phyloP scores from a whole-genome alignment of 2,329 filamentous ascomycete genomes.

The Capronia epimyces region DNA sequence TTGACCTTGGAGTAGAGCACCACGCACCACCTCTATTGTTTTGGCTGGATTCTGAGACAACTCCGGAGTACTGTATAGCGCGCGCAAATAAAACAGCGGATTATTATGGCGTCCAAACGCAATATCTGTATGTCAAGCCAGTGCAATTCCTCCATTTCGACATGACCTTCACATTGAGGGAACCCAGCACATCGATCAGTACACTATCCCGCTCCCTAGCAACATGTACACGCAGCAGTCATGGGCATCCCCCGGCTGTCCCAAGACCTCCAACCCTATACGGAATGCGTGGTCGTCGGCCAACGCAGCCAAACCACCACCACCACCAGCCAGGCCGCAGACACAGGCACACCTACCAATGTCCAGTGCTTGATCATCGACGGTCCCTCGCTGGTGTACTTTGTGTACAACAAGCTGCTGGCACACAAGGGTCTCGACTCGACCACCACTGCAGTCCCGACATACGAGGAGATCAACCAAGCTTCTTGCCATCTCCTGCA shows the following conservation, averaged over 20 bases:
- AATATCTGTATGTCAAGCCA: too few species aligned
- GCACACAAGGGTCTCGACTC: conserved; percentile 24
- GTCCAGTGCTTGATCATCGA: conserved; percentile 55
- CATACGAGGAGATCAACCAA: conserved; percentile 59
- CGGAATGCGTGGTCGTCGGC: conserved; percentile 40
- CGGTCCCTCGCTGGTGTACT: conserved; percentile 71
- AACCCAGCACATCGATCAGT: too few species aligned
- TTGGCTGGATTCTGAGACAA: too few species aligned
- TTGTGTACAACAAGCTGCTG: conserved; percentile 59
- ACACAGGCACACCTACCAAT: too few species aligned
- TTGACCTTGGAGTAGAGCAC: too few species aligned
- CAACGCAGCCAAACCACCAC: conserved; percentile 3
- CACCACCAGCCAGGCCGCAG: neutral
- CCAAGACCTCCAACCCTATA: conserved; percentile 50
- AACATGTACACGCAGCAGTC: neutral
- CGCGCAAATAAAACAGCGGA: too few species aligned
- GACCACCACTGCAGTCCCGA: conserved; percentile 45
- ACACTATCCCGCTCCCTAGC: neutral
- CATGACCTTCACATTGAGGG: too few species aligned
- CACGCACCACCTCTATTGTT: too few species aligned
- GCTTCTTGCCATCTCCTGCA: conserved; percentile 60
- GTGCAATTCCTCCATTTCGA: too few species aligned
- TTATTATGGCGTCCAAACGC: too few species aligned
- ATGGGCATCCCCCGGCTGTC: conserved; percentile 60
- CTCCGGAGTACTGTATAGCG: too few species aligned